Conservation (phyloP, 305 asterid genomes). For the Fraxinus floribunda region DNA sequence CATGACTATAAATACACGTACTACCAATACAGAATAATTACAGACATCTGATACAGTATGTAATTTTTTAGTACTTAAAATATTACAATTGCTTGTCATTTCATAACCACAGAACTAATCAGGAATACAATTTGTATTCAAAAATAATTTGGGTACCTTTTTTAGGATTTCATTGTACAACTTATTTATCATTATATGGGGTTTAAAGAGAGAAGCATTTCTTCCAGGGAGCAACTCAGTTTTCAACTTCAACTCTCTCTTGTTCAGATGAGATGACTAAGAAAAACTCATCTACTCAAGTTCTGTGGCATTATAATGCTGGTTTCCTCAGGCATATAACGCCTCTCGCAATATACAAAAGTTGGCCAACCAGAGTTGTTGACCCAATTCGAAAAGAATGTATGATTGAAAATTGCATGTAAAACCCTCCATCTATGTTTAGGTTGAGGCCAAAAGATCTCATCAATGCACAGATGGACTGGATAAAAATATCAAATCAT, state of each 20-base stretch:
- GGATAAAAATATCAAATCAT: not conserved
- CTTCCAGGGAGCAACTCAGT: not conserved
- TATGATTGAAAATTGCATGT: not conserved
- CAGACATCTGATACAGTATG: not conserved
- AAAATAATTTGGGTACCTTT: not conserved
- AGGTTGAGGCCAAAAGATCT: not conserved
- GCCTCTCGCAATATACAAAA: not conserved
- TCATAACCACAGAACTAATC: not conserved
- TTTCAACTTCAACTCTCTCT: not conserved
- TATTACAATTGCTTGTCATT: not conserved
- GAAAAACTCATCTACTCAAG: conserved; percentile 3
- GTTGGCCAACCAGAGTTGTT: not conserved
- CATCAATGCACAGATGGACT: not conserved
- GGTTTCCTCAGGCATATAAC: not conserved
- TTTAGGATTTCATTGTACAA: not conserved
- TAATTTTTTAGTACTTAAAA: not conserved
- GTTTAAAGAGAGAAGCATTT: not conserved
- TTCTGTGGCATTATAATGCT: not conserved
- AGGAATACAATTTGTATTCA: not conserved
- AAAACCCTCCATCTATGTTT: not conserved
- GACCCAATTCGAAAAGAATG: not conserved
- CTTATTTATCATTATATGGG: not conserved
- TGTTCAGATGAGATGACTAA: not conserved
- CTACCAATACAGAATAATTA: not conserved
- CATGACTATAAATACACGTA: not conserved